Conservation (phyloP, 1,284 basidiomycete species). For the Cutaneotrichosporon dermatis region DNA sequence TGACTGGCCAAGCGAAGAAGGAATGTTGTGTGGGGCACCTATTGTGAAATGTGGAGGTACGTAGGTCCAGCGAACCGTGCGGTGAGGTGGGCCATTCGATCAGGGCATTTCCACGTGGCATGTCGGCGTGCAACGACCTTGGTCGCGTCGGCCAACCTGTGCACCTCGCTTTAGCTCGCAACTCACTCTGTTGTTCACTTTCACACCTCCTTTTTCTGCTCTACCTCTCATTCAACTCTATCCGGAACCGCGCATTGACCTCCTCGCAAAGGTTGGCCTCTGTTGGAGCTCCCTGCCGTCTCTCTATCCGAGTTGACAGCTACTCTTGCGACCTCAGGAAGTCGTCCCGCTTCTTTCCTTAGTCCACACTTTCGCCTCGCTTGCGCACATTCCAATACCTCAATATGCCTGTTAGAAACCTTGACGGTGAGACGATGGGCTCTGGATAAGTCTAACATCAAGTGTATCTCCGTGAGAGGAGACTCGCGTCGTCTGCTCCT, state of each 20-base stretch:
- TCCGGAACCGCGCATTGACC: neutral
- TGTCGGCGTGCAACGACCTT: too few relatives aligned
- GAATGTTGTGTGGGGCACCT: too few relatives aligned
- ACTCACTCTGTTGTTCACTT: too few relatives aligned
- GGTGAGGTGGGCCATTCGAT: too few relatives aligned
- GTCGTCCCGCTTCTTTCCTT: too few relatives aligned
- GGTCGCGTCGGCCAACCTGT: too few relatives aligned
- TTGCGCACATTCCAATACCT: neutral
- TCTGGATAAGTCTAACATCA: constrained; percentile 38
- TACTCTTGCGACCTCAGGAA: neutral
- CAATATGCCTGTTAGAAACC: constrained; percentile 38
- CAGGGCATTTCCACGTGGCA: too few relatives aligned
- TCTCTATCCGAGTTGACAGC: neutral
- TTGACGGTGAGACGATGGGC: constrained; percentile 35
- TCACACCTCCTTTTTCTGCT: too few relatives aligned
- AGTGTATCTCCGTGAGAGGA: constrained; percentile 77
- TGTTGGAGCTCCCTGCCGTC: neutral
- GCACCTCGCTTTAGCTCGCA: too few relatives aligned
- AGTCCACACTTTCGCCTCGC: neutral
- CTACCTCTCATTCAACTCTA: neutral
- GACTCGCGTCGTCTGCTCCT: constrained; percentile 76
- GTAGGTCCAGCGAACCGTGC: too few relatives aligned
- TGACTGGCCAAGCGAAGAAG: too few relatives aligned
- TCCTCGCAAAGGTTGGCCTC: neutral
- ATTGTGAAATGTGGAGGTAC: too few relatives aligned